These are phyloP conservation scores for Septoria linicola DNA, from an alignment of 2,329 filamentous ascomycete species.

Conservation along the genomic window DNA sequence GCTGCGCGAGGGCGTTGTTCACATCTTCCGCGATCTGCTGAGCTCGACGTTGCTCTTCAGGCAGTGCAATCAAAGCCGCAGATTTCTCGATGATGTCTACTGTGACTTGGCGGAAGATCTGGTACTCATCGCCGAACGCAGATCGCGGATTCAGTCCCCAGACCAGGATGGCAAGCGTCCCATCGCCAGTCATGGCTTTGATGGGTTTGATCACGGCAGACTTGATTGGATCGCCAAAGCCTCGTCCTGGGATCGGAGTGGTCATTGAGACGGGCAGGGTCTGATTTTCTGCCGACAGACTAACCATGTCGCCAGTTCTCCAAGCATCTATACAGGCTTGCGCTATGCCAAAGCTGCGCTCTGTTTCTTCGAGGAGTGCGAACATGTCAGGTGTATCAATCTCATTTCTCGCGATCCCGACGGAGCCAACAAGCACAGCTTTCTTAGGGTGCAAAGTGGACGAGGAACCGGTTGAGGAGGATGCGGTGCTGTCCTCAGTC, in stretches of 20 bases:
- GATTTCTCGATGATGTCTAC: conserved; percentile 42
- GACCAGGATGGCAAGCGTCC: conserved; percentile 43
- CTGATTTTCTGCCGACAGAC: conserved; percentile 36
- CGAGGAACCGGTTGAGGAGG: conserved; percentile 14
- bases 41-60: conserved; percentile 37
- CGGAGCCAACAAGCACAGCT: conserved; percentile 29
- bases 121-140: conserved; percentile 42
- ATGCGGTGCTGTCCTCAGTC: conserved; percentile 8
- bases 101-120: conserved; percentile 40
- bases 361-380: conserved; percentile 16
- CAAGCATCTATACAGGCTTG: conserved; percentile 37
- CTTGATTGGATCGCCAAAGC: conserved; percentile 40
- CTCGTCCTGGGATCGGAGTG: conserved; percentile 35
- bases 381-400: conserved; percentile 30
- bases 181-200: conserved; percentile 36
- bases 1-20: conserved; percentile 41
- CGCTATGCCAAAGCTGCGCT: conserved; percentile 18
- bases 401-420: conserved; percentile 32
- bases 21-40: conserved; percentile 39
- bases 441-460: conserved; percentile 17
- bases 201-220: conserved; percentile 41
- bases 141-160: conserved; percentile 42
- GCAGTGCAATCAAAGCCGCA: conserved; percentile 42
- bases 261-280: conserved; percentile 33
- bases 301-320: conserved; percentile 32